phyloP scores from a whole-genome alignment of 257 asterid genomes.

The Solanum peruvianum region DNA sequence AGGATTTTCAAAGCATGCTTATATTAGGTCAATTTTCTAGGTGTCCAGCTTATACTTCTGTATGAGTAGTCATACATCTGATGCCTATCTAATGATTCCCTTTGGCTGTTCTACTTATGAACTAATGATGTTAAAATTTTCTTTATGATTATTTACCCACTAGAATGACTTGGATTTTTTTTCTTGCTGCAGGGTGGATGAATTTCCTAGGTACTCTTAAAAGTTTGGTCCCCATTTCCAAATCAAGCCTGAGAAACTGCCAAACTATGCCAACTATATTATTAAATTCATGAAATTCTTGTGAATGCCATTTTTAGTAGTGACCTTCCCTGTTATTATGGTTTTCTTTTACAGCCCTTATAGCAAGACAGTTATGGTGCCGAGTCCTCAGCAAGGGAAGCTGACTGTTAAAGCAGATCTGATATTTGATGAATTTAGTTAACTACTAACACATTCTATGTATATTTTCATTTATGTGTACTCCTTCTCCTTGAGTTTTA shows the following conservation, averaged over 20 bases:
- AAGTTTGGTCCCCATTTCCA: slow-evolving; percentile 1
- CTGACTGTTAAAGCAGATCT: slow-evolving; percentile 74
- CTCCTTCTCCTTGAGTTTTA: neutral
- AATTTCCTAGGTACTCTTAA: slow-evolving; percentile 59
- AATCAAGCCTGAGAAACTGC: neutral
- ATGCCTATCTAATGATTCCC: neutral
- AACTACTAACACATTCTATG: slow-evolving; percentile 4
- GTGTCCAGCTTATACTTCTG: neutral
- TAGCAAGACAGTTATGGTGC: slow-evolving; percentile 41
- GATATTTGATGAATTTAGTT: slow-evolving; percentile 73
- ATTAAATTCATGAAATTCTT: slow-evolving; percentile 1
- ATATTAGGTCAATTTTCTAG: neutral
- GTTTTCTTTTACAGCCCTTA: slow-evolving; percentile 62
- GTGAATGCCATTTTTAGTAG: neutral
- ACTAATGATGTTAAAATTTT: neutral
- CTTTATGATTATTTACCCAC: neutral
- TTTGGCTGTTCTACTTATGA: neutral
- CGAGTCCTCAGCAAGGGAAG: slow-evolving; percentile 61
- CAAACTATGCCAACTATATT: neutral
- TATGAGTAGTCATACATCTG: neutral
- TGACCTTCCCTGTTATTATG: neutral
- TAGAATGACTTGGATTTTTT: neutral
- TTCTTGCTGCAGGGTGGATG: slow-evolving; percentile 66
- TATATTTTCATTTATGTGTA: neutral
- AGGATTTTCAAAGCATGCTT: neutral